These are phyloP conservation scores for Fraxinus velutina DNA, from an alignment of 305 asterid species.

Conservation along the genomic window DNA sequence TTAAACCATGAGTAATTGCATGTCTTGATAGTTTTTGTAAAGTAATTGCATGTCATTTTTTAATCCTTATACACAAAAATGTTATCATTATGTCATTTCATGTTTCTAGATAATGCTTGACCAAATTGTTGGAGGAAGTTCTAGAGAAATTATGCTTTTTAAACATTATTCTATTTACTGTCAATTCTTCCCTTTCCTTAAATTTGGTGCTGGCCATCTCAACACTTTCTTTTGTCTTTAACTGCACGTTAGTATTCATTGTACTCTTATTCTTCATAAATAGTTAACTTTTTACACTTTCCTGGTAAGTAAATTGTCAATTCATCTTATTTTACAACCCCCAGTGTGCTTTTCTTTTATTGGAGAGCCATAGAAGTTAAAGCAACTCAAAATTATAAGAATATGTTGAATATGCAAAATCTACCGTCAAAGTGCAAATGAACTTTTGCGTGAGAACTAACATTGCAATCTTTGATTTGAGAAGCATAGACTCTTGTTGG, in stretches of 20 bases:
- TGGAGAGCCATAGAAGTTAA: not conserved
- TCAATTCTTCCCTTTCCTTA: not conserved
- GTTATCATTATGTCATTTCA: not conserved
- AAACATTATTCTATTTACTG: not conserved
- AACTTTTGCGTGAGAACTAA: not conserved
- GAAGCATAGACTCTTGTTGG: not conserved
- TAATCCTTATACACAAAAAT: not conserved
- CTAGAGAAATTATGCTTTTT: not conserved
- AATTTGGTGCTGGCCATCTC: not conserved
- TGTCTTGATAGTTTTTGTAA: not conserved
- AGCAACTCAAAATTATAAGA: not conserved
- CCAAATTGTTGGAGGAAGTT: not conserved
- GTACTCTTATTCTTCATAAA: not conserved
- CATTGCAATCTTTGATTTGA: not conserved
- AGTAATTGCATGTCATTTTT: not conserved
- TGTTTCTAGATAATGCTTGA: not conserved
- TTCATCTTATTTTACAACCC: not conserved
- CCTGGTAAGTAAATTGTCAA: not conserved
- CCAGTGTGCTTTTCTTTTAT: not conserved
- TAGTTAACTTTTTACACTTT: not conserved
- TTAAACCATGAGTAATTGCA: not conserved
- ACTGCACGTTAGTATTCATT: not conserved
- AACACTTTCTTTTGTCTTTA: not conserved
- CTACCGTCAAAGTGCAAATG: not conserved
- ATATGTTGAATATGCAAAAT: not conserved